phyloP scores from a whole-genome alignment of 257 asterid genomes.

The Ilex aquifolium region DNA sequence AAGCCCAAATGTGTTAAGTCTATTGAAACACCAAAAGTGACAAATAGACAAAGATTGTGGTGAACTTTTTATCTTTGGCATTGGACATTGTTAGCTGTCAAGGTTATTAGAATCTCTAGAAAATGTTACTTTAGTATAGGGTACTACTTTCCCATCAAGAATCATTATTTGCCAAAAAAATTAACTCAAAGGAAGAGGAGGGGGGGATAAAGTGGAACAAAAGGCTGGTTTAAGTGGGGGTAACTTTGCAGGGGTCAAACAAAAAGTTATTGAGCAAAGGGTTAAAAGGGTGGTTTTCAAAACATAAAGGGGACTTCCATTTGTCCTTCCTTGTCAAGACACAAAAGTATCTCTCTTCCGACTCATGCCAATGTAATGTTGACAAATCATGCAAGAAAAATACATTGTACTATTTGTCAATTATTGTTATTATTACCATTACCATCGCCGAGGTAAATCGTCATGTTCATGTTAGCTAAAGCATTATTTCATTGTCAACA shows the following conservation, averaged over 20 bases:
- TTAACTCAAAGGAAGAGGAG: constrained; percentile 2
- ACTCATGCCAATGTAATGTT: too few relatives aligned
- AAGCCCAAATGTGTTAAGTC: too few relatives aligned
- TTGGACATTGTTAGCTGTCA: background rate
- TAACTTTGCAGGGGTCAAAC: constrained; percentile 38
- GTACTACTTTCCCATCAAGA: constrained; percentile 16
- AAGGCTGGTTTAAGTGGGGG: constrained; percentile 33
- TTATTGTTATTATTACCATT: too few relatives aligned
- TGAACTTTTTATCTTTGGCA: background rate
- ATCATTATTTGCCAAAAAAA: constrained; percentile 13
- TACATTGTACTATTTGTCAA: too few relatives aligned
- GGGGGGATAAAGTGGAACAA: constrained; percentile 23
- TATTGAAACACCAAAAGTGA: too few relatives aligned
- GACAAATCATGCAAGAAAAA: too few relatives aligned
- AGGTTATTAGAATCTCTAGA: background rate
- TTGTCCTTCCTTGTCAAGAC: background rate
- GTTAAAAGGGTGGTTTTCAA: background rate
- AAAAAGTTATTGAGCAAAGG: background rate
- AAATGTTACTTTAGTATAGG: constrained; percentile 13
- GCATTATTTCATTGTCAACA: too few relatives aligned
- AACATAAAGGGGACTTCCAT: background rate
- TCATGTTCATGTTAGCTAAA: too few relatives aligned
- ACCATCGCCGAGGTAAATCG: too few relatives aligned
- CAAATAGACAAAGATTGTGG: too few relatives aligned
- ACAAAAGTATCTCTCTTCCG: background rate